A percentile compares a stretch with the other conserved stretches of the same genome.
Conservation (phyloP, 2,329 filamentous ascomycete species). For the Phaeosphaeriaceae sp. region DNA sequence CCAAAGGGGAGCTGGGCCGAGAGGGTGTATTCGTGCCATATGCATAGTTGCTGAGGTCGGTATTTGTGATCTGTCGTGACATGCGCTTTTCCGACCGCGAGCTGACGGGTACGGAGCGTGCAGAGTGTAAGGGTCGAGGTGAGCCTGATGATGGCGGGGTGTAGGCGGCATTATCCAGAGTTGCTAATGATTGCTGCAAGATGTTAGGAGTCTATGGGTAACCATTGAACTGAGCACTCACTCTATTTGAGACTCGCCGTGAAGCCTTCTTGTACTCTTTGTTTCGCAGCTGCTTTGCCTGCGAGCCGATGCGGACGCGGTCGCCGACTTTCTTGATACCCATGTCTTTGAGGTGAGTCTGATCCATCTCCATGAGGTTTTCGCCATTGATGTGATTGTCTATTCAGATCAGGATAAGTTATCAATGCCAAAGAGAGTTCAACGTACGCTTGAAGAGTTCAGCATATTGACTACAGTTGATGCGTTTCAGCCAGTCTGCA, state of each 20-base stretch:
- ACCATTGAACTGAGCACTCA: conserved; percentile 52
- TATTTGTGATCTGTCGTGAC: conserved; percentile 53
- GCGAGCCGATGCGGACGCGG: conserved; percentile 76
- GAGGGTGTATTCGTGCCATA: conserved; percentile 63
- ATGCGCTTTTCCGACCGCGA: conserved; percentile 57
- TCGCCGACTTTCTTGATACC: conserved; percentile 98
- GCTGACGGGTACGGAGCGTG: conserved; percentile 52
- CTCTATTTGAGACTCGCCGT: conserved; percentile 77
- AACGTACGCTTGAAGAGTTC: conserved; percentile 74
- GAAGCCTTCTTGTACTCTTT: conserved; percentile 57
- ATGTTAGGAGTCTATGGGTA: background rate
- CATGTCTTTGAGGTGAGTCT: conserved; percentile 95
- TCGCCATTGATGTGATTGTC: conserved; percentile 97
- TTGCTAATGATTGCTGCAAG: conserved; percentile 78
- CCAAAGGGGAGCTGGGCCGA: conserved; percentile 73
- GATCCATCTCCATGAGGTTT: conserved; percentile 95
- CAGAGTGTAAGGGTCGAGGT: conserved; percentile 65
- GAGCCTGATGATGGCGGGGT: conserved; percentile 69
- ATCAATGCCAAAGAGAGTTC: background rate
- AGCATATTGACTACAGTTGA: conserved; percentile 95
- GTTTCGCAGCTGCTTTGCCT: conserved; percentile 58
- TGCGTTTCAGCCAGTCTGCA: conserved; percentile 85
- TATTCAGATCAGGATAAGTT: conserved; percentile 39
- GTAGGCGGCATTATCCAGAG: conserved; percentile 71
- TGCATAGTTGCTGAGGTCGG: conserved; percentile 53